phyloP scores from a whole-genome alignment of 2,329 filamentous ascomycete species.

The Cadophora sp. region DNA sequence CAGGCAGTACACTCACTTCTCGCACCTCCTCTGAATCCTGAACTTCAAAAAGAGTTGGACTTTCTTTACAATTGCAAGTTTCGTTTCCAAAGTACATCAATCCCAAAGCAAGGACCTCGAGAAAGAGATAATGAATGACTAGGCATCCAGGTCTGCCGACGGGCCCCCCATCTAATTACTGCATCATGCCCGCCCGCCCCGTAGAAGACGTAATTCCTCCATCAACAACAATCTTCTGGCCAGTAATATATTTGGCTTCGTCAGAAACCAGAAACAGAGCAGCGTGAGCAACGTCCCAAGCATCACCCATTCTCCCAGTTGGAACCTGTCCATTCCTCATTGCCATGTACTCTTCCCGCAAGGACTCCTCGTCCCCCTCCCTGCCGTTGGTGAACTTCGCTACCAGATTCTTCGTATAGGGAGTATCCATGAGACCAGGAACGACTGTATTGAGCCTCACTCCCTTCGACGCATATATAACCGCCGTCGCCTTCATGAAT shows the following conservation, averaged over 20 bases:
- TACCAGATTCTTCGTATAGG: background rate
- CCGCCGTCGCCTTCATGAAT: background rate
- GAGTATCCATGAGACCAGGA: constrained; percentile 2
- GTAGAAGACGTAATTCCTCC: background rate
- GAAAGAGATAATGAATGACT: no score
- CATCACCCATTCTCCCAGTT: background rate
- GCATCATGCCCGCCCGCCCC: background rate
- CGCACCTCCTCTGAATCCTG: no score
- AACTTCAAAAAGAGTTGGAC: no score
- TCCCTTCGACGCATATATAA: background rate
- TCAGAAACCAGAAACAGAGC: constrained; percentile 2
- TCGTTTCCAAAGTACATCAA: no score
- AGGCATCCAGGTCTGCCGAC: no score
- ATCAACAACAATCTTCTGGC: constrained; percentile 2
- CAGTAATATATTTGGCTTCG: constrained; percentile 3
- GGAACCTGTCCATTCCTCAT: constrained; percentile 9
- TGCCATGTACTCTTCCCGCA: background rate
- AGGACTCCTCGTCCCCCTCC: background rate
- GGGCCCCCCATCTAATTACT: no score
- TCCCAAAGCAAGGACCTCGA: background rate
- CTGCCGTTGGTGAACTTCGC: background rate
- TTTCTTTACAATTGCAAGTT: no score
- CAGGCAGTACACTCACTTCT: no score
- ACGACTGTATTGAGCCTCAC: constrained; percentile 1
- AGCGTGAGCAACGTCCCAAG: constrained; percentile 9